phyloP scores from a whole-genome alignment of 2,329 filamentous ascomycete genomes.

The Phaeosphaeria sp. region DNA sequence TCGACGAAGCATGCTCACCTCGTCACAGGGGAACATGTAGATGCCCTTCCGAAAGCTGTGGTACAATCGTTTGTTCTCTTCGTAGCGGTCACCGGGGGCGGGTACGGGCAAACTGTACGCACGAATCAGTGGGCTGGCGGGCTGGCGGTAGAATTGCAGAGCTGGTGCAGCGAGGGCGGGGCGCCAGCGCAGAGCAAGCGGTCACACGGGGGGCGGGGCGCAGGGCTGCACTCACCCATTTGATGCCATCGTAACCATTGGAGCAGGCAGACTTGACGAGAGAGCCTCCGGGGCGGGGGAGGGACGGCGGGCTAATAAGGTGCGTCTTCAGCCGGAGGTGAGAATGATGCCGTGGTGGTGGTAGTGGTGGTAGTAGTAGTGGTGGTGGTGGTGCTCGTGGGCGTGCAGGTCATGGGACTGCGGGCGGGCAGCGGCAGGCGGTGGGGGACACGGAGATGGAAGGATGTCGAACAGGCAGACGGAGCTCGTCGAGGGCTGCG shows the following conservation, averaged over 20 bases:
- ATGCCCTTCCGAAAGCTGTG: constrained; percentile 71
- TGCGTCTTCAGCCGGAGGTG: constrained; percentile 18
- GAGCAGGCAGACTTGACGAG: constrained; percentile 33
- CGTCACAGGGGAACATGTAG: constrained; percentile 80
- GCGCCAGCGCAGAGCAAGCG: constrained; percentile 10
- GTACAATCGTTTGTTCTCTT: constrained; percentile 73
- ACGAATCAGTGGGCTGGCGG: constrained; percentile 6
- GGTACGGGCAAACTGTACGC: constrained; percentile 45
- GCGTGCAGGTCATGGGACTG: constrained; percentile 26
- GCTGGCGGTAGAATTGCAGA: constrained; percentile 8
- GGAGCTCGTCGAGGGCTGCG: background rate
- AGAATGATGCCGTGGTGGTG: constrained; percentile 6
- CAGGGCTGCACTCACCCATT: constrained; percentile 49
- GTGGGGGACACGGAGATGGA: constrained; percentile 6
- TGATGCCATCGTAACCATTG: constrained; percentile 54
- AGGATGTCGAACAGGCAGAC: background rate
- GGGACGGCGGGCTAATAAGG: constrained; percentile 21
- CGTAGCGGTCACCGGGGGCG: constrained; percentile 55
- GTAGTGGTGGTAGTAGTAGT: too few species aligned
- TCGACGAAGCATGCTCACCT: constrained; percentile 56
- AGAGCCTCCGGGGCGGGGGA: constrained; percentile 29
- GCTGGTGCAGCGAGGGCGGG: constrained; percentile 1
- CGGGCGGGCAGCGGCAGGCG: constrained; percentile 9
- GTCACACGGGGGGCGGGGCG: constrained; percentile 9
- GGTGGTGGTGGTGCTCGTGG: constrained; percentile 12